Percentiles rank a stretch among this genome's conserved stretches.
Evolutionary conservation across 371 early-diverging fungal species (phyloP).

Genomic region (Circinella umbellata): DNA sequence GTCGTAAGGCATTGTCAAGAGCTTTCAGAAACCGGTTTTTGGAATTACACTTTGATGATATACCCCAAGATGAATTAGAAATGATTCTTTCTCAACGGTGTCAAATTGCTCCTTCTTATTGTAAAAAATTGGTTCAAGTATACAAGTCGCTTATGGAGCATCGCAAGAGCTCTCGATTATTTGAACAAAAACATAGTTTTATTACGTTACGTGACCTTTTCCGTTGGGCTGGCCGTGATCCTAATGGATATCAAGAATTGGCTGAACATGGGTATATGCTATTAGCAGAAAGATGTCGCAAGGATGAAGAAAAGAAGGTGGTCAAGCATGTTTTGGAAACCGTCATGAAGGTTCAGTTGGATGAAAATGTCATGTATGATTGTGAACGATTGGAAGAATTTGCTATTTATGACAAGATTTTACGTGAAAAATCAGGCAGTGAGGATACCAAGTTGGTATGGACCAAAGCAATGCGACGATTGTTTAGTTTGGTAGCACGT

Average conservation of each 20-base stretch:
- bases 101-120: slow-evolving; percentile 88
- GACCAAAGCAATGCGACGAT: slow-evolving; percentile 94
- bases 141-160: slow-evolving; percentile 86
- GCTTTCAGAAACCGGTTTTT: slow-evolving; percentile 99
- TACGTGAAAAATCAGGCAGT: slow-evolving; percentile 35
- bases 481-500: slow-evolving; percentile 87
- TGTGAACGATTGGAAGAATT: slow-evolving; percentile 61
- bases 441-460: slow-evolving; percentile 76
- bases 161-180: slow-evolving; percentile 84
- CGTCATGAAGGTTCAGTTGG: slow-evolving; percentile 76
- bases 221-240: slow-evolving; percentile 95
- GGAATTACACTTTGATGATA: slow-evolving; percentile 95
- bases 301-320: slow-evolving; percentile 80
- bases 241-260: slow-evolving; percentile 77
- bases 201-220: slow-evolving; percentile 99
- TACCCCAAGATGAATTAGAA: slow-evolving; percentile 90
- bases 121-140: slow-evolving; percentile 86
- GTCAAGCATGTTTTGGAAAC: slow-evolving; percentile 87
- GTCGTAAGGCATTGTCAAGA: slow-evolving; percentile 97
- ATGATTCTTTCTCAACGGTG: slow-evolving; percentile 88
- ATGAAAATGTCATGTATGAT: slow-evolving; percentile 72
- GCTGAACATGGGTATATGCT: slow-evolving; percentile 96
- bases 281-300: slow-evolving; percentile 92
- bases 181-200: slow-evolving; percentile 92
- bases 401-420: slow-evolving; percentile 42